phyloP scores from a whole-genome alignment of 2,329 filamentous ascomycete species.

The Stromatinia cepivora region DNA sequence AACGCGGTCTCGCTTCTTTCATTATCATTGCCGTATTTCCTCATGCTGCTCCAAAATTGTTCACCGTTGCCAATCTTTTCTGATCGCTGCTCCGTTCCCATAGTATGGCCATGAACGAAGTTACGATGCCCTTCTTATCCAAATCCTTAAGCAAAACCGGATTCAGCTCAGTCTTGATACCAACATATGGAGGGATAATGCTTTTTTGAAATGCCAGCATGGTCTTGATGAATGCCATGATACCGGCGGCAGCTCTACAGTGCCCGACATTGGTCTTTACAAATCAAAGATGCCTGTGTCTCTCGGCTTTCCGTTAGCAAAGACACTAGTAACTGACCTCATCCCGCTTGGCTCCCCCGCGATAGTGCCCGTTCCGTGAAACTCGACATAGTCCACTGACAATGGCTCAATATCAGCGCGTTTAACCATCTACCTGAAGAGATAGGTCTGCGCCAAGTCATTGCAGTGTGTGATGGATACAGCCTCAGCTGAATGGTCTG shows the following conservation, averaged over 20 bases:
- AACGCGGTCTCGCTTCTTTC: slow-evolving; percentile 37
- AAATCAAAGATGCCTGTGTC: background rate
- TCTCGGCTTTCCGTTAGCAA: background rate
- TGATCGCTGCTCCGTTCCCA: slow-evolving; percentile 41
- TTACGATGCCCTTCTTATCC: slow-evolving; percentile 32
- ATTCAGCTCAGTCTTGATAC: slow-evolving; percentile 32
- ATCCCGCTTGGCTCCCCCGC: background rate
- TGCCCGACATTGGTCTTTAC: slow-evolving; percentile 20
- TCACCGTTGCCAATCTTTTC: slow-evolving; percentile 45
- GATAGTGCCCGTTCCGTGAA: slow-evolving; percentile 8
- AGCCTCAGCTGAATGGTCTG: slow-evolving; percentile 10
- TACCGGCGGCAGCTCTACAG: slow-evolving; percentile 34
- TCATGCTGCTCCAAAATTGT: slow-evolving; percentile 49
- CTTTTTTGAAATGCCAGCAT: slow-evolving; percentile 31
- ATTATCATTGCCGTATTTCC: slow-evolving; percentile 40
- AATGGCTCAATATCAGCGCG: background rate
- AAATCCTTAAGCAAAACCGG: slow-evolving; percentile 38
- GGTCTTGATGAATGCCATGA: slow-evolving; percentile 35
- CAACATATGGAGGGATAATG: slow-evolving; percentile 27
- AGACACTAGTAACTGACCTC: background rate
- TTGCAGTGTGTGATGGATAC: slow-evolving; percentile 4
- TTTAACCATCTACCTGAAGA: slow-evolving; percentile 1
- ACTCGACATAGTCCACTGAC: slow-evolving; percentile 5
- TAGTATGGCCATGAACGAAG: slow-evolving; percentile 23
- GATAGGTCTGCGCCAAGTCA: background rate